A percentile compares a stretch with the other conserved stretches of the same genome.
Evolutionary conservation across 257 asterid species (phyloP).

Genomic region (Verbena officinalis): DNA sequence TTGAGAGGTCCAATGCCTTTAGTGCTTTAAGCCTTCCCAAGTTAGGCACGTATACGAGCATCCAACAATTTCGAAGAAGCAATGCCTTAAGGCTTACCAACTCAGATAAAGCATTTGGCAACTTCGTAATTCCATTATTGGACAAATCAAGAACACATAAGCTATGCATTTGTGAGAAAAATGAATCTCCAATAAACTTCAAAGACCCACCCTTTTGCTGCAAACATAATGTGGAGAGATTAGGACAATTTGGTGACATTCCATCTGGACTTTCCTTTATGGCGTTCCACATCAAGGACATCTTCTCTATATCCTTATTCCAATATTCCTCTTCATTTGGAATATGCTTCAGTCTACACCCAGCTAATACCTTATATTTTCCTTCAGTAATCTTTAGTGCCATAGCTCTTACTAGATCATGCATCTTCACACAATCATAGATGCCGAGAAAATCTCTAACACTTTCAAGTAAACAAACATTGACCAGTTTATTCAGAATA

Average conservation of each 20-base stretch:
- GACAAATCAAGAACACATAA: not conserved
- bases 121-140: not conserved
- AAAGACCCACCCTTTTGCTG: too few species aligned
- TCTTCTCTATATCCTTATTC: not conserved
- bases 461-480: slow-evolving; percentile 25
- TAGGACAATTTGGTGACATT: too few species aligned
- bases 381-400: slow-evolving; percentile 8
- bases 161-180: not conserved
- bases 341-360: not conserved
- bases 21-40: not conserved
- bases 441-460: too few species aligned
- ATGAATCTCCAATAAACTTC: not conserved
- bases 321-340: not conserved
- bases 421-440: slow-evolving; percentile 21
- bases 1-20: not conserved
- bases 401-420: slow-evolving; percentile 34
- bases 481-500: slow-evolving; percentile 22
- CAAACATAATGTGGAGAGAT: too few species aligned
- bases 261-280: too few species aligned
- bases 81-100: not conserved
- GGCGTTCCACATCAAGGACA: not conserved
- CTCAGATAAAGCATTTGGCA: not conserved
- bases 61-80: not conserved
- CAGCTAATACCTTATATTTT: not conserved
- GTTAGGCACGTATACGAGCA: not conserved